Conservation (phyloP, 805 yeast genomes). For the Candida ipomoeae region DNA sequence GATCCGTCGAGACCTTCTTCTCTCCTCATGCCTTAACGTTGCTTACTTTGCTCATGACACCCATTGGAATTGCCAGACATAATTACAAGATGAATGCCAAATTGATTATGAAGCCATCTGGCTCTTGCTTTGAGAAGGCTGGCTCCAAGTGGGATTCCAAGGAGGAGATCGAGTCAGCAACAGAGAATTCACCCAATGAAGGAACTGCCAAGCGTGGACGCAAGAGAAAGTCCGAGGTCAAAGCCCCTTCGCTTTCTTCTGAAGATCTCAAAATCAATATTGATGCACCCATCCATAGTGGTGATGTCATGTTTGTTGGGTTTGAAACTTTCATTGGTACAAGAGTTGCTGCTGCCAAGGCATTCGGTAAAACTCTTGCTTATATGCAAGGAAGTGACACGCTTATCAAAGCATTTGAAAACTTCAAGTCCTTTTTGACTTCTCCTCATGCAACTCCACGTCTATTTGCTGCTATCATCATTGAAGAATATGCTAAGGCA, state of each 20-base stretch:
- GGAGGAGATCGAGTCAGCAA: constrained; percentile 8
- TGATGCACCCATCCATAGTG: constrained; percentile 87
- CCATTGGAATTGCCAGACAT: constrained; percentile 89
- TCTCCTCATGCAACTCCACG: constrained; percentile 80
- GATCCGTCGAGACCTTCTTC: constrained; percentile 50
- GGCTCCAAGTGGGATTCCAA: constrained; percentile 12
- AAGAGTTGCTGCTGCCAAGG: constrained; percentile 69
- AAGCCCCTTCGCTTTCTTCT: constrained; percentile 42
- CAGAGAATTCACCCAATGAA: constrained; percentile 15
- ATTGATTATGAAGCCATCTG: constrained; percentile 79
- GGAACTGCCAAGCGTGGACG: constrained; percentile 34
- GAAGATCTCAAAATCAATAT: constrained; percentile 72
- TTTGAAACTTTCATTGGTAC: constrained; percentile 68
- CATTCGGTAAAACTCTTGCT: constrained; percentile 66
- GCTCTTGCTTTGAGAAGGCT: constrained; percentile 29
- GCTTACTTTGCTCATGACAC: constrained; percentile 75
- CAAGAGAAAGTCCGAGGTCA: constrained; percentile 40
- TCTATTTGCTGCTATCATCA: constrained; percentile 59
- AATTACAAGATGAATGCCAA: constrained; percentile 77
- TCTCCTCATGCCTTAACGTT: constrained; percentile 55
- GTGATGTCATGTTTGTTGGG: constrained; percentile 87
- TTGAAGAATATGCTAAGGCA: constrained; percentile 61
- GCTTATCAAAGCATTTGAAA: constrained; percentile 35
- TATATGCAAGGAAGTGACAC: constrained; percentile 39
- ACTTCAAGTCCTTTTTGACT: constrained; percentile 40